These are phyloP conservation scores for Prototheca wickerhamii DNA, from an alignment of 163 green algal species.

Conservation along the genomic window DNA sequence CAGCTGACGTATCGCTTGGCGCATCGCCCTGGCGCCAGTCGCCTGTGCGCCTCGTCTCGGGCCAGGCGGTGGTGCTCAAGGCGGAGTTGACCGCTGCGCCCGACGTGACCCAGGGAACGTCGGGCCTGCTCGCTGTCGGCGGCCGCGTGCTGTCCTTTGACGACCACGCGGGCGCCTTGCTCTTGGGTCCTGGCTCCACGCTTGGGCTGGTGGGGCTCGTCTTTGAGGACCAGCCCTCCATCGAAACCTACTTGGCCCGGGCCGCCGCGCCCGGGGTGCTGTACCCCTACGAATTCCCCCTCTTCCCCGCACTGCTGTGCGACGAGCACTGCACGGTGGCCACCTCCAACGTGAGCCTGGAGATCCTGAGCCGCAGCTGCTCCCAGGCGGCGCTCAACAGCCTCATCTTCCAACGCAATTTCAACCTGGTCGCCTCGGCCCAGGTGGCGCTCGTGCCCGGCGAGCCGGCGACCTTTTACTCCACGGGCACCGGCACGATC, in stretches of 20 bases:
- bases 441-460: not conserved
- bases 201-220: not conserved
- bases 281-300: not conserved
- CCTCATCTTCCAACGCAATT: not conserved
- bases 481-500: not conserved
- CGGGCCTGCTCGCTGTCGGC: not conserved
- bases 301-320: not conserved
- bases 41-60: not conserved
- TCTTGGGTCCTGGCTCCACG: not conserved
- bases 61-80: not conserved
- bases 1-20: too few species aligned
- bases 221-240: not conserved
- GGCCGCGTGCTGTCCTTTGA: not conserved
- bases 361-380: not conserved
- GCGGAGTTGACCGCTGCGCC: not conserved
- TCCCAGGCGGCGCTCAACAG: not conserved
- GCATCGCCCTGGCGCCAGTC: not conserved
- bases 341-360: not conserved
- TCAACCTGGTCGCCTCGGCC: not conserved
- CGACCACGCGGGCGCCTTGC: not conserved
- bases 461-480: not conserved
- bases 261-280: not conserved
- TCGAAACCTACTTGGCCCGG: not conserved
- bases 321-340: not conserved
- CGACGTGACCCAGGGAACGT: not conserved